Evolutionary conservation across 805 yeast species (phyloP).

Genomic region (Tetrapisispora iriomotensis): DNA sequence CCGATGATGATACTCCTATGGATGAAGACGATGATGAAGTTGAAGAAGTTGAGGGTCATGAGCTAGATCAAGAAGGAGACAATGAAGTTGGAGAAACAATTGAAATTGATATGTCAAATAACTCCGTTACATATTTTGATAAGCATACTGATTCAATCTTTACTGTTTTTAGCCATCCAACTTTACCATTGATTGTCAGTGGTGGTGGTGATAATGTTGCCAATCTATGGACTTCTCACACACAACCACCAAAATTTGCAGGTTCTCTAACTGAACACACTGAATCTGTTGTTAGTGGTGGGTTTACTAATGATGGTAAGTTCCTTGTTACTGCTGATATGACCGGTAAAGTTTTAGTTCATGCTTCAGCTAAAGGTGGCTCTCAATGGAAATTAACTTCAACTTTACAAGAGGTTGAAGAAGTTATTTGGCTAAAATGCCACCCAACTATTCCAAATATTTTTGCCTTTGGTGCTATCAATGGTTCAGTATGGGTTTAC

Average conservation of each 20-base stretch:
- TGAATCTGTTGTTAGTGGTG: slow-evolving; percentile 80
- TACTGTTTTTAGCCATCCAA: slow-evolving; percentile 74
- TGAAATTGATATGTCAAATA: slow-evolving; percentile 82
- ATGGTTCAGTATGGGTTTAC: slow-evolving; percentile 93
- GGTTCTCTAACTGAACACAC: slow-evolving; percentile 70
- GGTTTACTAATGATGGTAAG: slow-evolving; percentile 76
- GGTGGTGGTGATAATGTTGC: slow-evolving; percentile 95
- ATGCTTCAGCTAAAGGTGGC: slow-evolving; percentile 63
- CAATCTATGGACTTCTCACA: slow-evolving; percentile 85
- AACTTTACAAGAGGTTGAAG: slow-evolving; percentile 79
- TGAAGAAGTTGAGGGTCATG: slow-evolving; percentile 29
- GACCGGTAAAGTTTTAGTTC: slow-evolving; percentile 77
- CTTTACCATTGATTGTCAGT: slow-evolving; percentile 71
- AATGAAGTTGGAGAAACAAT: slow-evolving; percentile 38
- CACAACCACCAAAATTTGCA: slow-evolving; percentile 73
- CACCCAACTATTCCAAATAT: slow-evolving; percentile 67
- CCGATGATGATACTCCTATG: slow-evolving; percentile 23
- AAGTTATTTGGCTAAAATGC: slow-evolving; percentile 69
- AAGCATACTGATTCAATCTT: slow-evolving; percentile 82
- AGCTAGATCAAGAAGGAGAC: slow-evolving; percentile 33
- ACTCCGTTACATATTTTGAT: slow-evolving; percentile 84
- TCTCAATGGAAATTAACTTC: slow-evolving; percentile 69
- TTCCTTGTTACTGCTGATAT: slow-evolving; percentile 85
- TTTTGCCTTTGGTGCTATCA: slow-evolving; percentile 86
- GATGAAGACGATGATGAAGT: slow-evolving; percentile 28